Percentiles rank a stretch among this genome's conserved stretches.
Evolutionary conservation across 2,329 filamentous ascomycete genomes (phyloP).

Genomic region (Penicillium sp.): DNA sequence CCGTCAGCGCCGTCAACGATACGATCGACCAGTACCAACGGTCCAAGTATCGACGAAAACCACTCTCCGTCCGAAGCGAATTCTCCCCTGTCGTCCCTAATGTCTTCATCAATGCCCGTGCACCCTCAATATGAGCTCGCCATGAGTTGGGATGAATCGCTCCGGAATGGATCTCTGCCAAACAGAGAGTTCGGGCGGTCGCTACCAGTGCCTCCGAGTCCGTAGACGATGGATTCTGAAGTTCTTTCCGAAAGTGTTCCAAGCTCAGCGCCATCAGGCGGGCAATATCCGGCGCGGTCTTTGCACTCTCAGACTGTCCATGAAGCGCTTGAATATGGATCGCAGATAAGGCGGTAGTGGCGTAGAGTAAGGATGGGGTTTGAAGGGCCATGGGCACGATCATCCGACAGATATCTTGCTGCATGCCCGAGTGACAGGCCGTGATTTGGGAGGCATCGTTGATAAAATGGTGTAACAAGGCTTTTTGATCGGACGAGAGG

Average conservation of each 20-base stretch:
- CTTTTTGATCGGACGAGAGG: slow-evolving; percentile 38
- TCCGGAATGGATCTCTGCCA: slow-evolving; percentile 46
- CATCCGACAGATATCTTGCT: slow-evolving; percentile 45
- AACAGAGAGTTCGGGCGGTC: slow-evolving; percentile 46
- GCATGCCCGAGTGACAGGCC: slow-evolving; percentile 44
- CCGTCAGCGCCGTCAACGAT: slow-evolving; percentile 44
- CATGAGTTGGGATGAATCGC: slow-evolving; percentile 44
- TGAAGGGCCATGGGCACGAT: slow-evolving; percentile 48
- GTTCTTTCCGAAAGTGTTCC: slow-evolving; percentile 43
- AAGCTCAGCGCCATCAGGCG: slow-evolving; percentile 44
- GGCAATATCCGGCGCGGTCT: slow-evolving; percentile 41
- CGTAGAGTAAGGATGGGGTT: slow-evolving; percentile 45
- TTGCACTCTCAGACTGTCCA: slow-evolving; percentile 39
- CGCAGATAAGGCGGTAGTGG: slow-evolving; percentile 46
- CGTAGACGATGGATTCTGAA: slow-evolving; percentile 35
- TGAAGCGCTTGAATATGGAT: slow-evolving; percentile 43
- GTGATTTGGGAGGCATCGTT: slow-evolving; percentile 45
- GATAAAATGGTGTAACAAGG: slow-evolving; percentile 45
- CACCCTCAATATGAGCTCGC: slow-evolving; percentile 47
- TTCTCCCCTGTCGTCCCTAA: slow-evolving; percentile 22
- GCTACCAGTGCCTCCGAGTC: slow-evolving; percentile 41
- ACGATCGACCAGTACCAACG: slow-evolving; percentile 47
- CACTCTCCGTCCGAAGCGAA: slow-evolving; percentile 29
- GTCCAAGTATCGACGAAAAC: slow-evolving; percentile 41
- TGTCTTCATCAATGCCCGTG: slow-evolving; percentile 40